These are phyloP conservation scores for Meyerozyma athensensis DNA, from an alignment of 1,139 yeast genomes.

Conservation along the genomic window DNA sequence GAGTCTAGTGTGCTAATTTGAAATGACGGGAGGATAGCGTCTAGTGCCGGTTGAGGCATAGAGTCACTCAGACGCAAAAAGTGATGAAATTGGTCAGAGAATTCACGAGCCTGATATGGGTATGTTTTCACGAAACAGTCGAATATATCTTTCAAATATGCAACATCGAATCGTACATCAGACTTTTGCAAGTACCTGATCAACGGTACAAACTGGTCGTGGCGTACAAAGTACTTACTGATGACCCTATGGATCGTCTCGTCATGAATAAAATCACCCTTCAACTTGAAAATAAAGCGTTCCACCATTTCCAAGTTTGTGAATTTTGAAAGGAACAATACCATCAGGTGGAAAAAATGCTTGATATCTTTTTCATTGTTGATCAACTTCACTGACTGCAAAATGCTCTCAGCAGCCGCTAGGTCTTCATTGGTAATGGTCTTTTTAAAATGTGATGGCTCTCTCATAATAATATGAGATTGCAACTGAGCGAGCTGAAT, in stretches of 20 bases:
- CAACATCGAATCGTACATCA: slow-evolving; percentile 17
- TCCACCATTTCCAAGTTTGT: slow-evolving; percentile 22
- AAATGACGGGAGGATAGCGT: slow-evolving; percentile 11
- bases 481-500: slow-evolving; percentile 23
- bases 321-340: slow-evolving; percentile 16
- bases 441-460: slow-evolving; percentile 23
- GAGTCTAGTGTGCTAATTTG: slow-evolving; percentile 24
- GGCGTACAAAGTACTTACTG: slow-evolving; percentile 19
- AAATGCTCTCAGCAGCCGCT: slow-evolving; percentile 16
- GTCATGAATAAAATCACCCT: slow-evolving; percentile 17
- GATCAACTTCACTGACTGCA: slow-evolving; percentile 10
- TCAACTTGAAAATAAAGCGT: slow-evolving; percentile 21
- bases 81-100: slow-evolving; percentile 17
- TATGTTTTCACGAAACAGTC: slow-evolving; percentile 30
- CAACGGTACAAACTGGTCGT: slow-evolving; percentile 25
- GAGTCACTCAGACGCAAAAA: slow-evolving; percentile 19
- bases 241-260: slow-evolving; percentile 18
- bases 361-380: slow-evolving; percentile 11
- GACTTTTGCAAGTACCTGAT: slow-evolving; percentile 20
- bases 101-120: slow-evolving; percentile 28
- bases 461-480: slow-evolving; percentile 23
- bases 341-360: slow-evolving; percentile 17
- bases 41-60: slow-evolving; percentile 9
- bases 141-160: slow-evolving; percentile 22
- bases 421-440: slow-evolving; percentile 23